Evolutionary conservation across 2,329 filamentous ascomycete species (phyloP), one percentile per base, ranked within the genome.

Genomic region (Ophiosphaerella korrae): DNA sequence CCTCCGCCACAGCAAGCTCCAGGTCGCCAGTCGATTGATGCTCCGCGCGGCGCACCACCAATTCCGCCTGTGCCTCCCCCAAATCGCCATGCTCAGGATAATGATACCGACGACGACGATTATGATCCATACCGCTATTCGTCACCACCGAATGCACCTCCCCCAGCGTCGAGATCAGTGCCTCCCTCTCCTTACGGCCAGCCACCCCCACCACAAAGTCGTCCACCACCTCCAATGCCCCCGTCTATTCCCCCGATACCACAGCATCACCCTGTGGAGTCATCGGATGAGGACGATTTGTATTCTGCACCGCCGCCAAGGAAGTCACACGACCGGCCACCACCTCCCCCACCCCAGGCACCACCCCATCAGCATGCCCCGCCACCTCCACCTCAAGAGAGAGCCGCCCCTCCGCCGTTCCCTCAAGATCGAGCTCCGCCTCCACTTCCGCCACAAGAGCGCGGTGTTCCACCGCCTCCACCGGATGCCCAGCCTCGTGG

Each of bases 31-130:
- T 94, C 90, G 1, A 57, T 52, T 8, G 91, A 95, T 64, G 80
- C 83, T 47, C 89, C 90, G 40, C 84, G 89, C 58, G 84, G 78
- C 42, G 85, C 84, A 33, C 89, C 89, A 38, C 88, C 88, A 2
- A 87, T 87, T 78, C 37, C 84, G 80, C 31, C 79, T 78, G 26
- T 84, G 31, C 88, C 88, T 39, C 88, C 87, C 1, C 88, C 88
- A 79, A n/a, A 83, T 82, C 23, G 80, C 49, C 49, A 66, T 66
- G 32, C 29, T 9, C 48, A 48, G 13, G 35, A 29, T 3, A 31
- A 16, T 32, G 35, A 29, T 12, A 31, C n/a, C 16, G 35, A 42
- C 21, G 33, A 66, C 63, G 64, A 70, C 7, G 87, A 89, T 2
- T 90, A 90, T 64, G 88, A 91, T 66, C 86, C 88, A 7, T 86